A percentile compares a stretch with the other conserved stretches of the same genome.
Evolutionary conservation across 176 grass and related monocot genomes (phyloP).

Genomic region (Oryza punctata): DNA sequence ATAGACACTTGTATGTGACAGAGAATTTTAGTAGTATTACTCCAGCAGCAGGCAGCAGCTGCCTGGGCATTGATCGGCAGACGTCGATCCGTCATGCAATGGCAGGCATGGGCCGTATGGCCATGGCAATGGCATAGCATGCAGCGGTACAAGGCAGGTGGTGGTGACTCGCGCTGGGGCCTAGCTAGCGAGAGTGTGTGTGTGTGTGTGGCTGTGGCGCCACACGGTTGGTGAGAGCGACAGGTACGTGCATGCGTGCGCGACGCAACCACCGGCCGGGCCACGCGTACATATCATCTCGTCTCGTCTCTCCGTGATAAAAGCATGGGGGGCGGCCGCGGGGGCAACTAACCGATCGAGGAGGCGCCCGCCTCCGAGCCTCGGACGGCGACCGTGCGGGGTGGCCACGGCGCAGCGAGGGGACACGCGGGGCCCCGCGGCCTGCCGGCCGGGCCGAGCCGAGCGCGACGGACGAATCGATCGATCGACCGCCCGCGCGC

Average conservation of each 20-base stretch:
- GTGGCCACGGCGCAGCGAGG: background rate
- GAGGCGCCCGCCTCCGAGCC: background rate
- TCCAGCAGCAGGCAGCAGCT: background rate
- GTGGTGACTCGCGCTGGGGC: background rate
- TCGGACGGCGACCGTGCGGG: conserved; percentile 15
- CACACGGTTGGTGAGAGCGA: background rate
- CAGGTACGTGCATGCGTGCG: background rate
- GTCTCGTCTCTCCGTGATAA: background rate
- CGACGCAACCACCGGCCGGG: conserved; percentile 14
- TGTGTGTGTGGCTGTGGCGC: background rate
- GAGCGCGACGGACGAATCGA: background rate
- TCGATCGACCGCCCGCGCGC: too few species aligned
- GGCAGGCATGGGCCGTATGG: background rate
- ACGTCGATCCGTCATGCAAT: background rate
- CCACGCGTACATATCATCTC: background rate
- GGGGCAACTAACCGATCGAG: background rate
- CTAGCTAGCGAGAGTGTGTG: background rate
- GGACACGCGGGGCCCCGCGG: background rate
- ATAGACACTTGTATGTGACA: background rate
- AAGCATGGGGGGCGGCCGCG: background rate
- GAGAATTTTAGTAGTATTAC: background rate
- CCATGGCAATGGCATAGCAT: background rate
- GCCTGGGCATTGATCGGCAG: background rate
- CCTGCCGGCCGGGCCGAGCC: background rate
- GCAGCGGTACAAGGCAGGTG: background rate